Evolutionary conservation across 1,284 basidiomycete species (phyloP), one percentile per base, ranked within the genome.

Genomic region (Boletus sp.): DNA sequence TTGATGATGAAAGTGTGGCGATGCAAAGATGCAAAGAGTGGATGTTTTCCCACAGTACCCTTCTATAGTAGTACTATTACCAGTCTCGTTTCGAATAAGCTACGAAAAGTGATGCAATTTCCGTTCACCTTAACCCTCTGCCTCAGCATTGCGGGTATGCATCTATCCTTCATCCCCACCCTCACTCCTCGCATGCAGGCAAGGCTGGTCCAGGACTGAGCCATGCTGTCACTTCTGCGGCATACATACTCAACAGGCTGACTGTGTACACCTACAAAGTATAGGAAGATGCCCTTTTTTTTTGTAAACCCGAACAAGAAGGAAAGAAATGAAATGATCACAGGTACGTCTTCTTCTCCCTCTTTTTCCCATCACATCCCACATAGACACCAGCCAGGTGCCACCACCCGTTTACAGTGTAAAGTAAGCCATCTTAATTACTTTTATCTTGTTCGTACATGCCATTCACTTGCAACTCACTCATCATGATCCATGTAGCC

Each of bases 181-280:
- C 8, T 64, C 71, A 19, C 82, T 80, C 19, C 67, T 80, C 51
- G 79, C 81, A 23, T 77, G 82, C 56, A 91, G 91, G 73, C 78
- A 89, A 70, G 87, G 86, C 54, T 91, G n/a, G n/a, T n/a, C 77
- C 82, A 56, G 85, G 85, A 64, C 81, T 81, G 6, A 85, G 82
- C 66, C 76, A 72, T 61, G 82, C 86, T 3, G 71, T 81, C 35
- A 78, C 86, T 27, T 81, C 80, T 8, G 73, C 82, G 5, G n/a
- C n/a, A n/a, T n/a, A 73, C 83, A 7, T 85, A 81, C 3, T 81
- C 84, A 8, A 78, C 73, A 60, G 89, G 88, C 33, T 69, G n/a
- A n/a, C 80, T 90, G 47, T 84, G 88, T 69, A 85, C 86, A 2
- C 85, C 86, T 40, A 80, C 84, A 55, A 87, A 85, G 72, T 86